Evolutionary conservation across 352 stramenopile genomes (phyloP).

Genomic region (Phytophthora aleatoria): DNA sequence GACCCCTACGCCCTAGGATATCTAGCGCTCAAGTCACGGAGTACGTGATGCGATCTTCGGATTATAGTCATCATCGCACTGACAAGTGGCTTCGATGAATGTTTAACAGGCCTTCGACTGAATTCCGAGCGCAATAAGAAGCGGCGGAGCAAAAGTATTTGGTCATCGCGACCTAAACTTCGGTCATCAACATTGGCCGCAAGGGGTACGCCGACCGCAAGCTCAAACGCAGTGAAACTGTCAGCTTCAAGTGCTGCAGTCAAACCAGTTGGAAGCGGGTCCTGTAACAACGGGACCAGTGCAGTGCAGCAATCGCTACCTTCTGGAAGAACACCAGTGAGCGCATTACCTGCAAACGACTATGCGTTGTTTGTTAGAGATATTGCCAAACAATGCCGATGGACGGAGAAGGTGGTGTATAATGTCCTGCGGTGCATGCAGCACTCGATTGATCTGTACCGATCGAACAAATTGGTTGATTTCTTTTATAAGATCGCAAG

Average conservation of each 20-base stretch:
- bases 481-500: slow-evolving; percentile 46
- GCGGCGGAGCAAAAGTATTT: slow-evolving; percentile 28
- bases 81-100: slow-evolving; percentile 6
- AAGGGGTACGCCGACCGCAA: slow-evolving; percentile 8
- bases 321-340: slow-evolving; percentile 4
- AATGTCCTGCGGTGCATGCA: slow-evolving; percentile 46
- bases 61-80: slow-evolving; percentile 4
- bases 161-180: slow-evolving; percentile 24
- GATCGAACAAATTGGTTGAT: slow-evolving; percentile 40
- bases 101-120: slow-evolving; percentile 20
- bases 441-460: slow-evolving; percentile 45
- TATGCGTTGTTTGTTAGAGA: slow-evolving; percentile 44
- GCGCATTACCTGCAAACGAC: slow-evolving; percentile 16
- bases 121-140: slow-evolving; percentile 28
- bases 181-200: slow-evolving; percentile 12
- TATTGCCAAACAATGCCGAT: slow-evolving; percentile 39
- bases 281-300: slow-evolving; percentile 4
- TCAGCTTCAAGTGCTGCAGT: slow-evolving; percentile 6
- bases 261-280: neutral
- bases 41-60: slow-evolving; percentile 29
- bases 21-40: slow-evolving; percentile 46
- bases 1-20: slow-evolving; percentile 62
- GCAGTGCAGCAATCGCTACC: neutral
- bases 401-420: slow-evolving; percentile 39
- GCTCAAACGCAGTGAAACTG: neutral